Conservation (phyloP, 225 moss, liverwort and hornwort species). For the Takakia lepidozioides region DNA sequence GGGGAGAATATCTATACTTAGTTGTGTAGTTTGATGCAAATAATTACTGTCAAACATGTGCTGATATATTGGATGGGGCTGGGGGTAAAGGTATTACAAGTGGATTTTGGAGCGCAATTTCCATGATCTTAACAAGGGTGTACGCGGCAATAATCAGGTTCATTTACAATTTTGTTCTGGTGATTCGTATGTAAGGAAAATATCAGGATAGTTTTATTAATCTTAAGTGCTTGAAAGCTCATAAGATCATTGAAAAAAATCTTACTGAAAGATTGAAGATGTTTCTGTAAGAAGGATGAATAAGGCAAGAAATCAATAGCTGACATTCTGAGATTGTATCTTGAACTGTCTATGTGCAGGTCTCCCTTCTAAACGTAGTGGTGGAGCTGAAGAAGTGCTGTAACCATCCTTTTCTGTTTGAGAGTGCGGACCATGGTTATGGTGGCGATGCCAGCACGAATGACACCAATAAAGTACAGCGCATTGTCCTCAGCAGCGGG, state of each 20-base stretch:
- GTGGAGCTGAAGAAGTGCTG: slow-evolving; percentile 98
- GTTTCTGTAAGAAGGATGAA: too few relatives aligned
- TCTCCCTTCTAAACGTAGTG: slow-evolving; percentile 85
- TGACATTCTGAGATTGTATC: neutral
- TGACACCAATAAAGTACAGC: slow-evolving; percentile 92
- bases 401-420: slow-evolving; percentile 93
- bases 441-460: slow-evolving; percentile 86
- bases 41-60: too few relatives aligned
- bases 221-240: too few relatives aligned
- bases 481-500: slow-evolving; percentile 92
- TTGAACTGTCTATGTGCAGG: slow-evolving; percentile 41
- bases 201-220: too few relatives aligned
- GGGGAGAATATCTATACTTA: too few relatives aligned
- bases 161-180: slow-evolving; percentile 67
- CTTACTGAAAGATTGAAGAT: too few relatives aligned
- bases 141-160: slow-evolving; percentile 97
- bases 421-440: slow-evolving; percentile 92
- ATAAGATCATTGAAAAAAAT: too few relatives aligned
- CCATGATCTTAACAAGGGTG: slow-evolving; percentile 98
- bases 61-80: too few relatives aligned
- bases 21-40: too few relatives aligned
- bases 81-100: slow-evolving; percentile 87
- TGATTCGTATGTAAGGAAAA: slow-evolving; percentile 60
- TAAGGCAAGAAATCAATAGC: too few relatives aligned
- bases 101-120: slow-evolving; percentile 73